These are phyloP conservation scores for Xylaria cubensis DNA, from an alignment of 495 filamentous ascomycete genomes.

Conservation along the genomic window DNA sequence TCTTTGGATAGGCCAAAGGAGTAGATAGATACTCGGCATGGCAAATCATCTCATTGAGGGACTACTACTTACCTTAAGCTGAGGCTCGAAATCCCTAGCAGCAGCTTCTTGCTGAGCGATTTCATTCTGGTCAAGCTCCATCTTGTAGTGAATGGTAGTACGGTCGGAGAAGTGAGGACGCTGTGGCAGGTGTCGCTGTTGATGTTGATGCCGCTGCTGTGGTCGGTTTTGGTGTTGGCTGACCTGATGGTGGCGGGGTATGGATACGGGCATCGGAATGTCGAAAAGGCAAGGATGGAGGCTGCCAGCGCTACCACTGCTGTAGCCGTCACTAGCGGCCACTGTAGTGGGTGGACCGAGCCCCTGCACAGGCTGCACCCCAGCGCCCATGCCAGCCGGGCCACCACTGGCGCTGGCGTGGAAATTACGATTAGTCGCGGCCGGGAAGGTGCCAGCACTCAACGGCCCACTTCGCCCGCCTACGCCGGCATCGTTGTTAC, in stretches of 20 bases:
- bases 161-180: conserved; percentile 22
- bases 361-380: conserved; percentile 40
- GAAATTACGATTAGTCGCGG: conserved; percentile 8
- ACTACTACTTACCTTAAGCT: conserved; percentile 61
- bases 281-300: conserved; percentile 44
- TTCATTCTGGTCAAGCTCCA: conserved; percentile 48
- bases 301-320: conserved; percentile 31
- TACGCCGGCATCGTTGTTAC: conserved; percentile 18
- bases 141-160: conserved; percentile 39
- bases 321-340: conserved; percentile 53
- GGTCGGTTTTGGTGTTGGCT: conserved; percentile 35
- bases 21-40: conserved; percentile 1
- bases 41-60: conserved; percentile 21
- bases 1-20: background rate
- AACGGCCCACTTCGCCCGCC: conserved; percentile 32
- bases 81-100: conserved; percentile 69
- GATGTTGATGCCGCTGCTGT: conserved; percentile 22
- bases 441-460: conserved; percentile 34
- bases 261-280: conserved; percentile 31
- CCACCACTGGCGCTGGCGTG: conserved; percentile 58
- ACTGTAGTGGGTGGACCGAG: conserved; percentile 46
- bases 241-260: conserved; percentile 34
- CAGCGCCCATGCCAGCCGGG: conserved; percentile 64
- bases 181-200: conserved; percentile 16
- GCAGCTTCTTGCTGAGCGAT: conserved; percentile 61